Evolutionary conservation across 352 stramenopile genomes (phyloP), one percentile per base, ranked within the genome.

Genomic region (Plasmopara halstedii): DNA sequence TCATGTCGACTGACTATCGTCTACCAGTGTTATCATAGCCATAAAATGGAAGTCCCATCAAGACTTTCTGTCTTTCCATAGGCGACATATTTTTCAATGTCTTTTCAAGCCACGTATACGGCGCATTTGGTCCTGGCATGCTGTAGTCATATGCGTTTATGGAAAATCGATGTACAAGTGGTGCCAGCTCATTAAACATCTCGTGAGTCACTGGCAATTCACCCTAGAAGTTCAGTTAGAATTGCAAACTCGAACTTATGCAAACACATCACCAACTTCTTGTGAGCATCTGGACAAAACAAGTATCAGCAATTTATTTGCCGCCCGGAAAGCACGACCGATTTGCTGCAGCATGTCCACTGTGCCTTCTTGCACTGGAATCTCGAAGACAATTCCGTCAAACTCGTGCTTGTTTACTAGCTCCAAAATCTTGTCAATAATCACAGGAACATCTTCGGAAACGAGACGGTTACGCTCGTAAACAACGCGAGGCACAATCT

Each of bases 101-200:
- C 34, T 49, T 54, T 25, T 78, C 49, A n/a, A 91, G 53, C 79
- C 79, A 91, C 14, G 57, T 53, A 25, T 80, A 63, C 26, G 79
- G 79, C 2, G 79, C 74, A 44, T 86, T 91, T 5, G 79, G 79
- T 0, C 79, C 79, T 10, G 70, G 76, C 1, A 42, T 40, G 34
- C 65, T 64, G 52, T 72, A 83, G 44, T 91, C 79, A 53, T 91
- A 91, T 26, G 79, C 79, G 50, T 91, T 91, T 64, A 91, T 74
- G 17, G 76, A 84, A 45, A 88, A 88, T 7, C 79, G 76, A 37
- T 91, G 74, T 18, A 91, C 79, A 26, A 78, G 8, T 13, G 74
- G 71, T 18, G 74, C 57, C 21, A 91, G 42, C 20, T 81, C 48
- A 8, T 58, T 36, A 21, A 88, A 74, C 47, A 88, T 46, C 8